These are phyloP conservation scores for Hibiscus trionum DNA, from an alignment of 345 rosid species.

Conservation along the genomic window DNA sequence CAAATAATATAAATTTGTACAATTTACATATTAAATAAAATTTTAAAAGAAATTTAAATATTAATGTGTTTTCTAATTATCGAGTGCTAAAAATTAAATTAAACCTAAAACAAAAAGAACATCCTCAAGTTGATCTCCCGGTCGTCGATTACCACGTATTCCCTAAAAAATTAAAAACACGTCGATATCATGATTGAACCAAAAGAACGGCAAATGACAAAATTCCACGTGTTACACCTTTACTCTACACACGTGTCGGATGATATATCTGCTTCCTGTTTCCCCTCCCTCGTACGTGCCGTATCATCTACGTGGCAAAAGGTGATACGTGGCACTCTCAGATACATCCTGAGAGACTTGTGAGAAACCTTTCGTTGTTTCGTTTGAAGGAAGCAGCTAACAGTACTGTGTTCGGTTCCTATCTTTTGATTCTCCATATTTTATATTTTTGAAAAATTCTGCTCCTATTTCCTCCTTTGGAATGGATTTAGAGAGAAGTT, in stretches of 20 bases:
- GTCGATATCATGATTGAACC: no score
- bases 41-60: no score
- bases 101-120: no score
- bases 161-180: no score
- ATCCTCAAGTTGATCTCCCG: no score
- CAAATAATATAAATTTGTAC: no score
- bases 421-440: not conserved
- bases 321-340: conserved; percentile 31
- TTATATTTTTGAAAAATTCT: not conserved
- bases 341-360: conserved; percentile 17
- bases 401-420: not conserved
- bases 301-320: conserved; percentile 18
- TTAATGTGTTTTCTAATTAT: no score
- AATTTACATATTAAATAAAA: no score
- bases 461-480: not conserved
- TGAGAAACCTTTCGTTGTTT: not conserved
- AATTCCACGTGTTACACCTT: not conserved
- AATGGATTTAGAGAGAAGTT: conserved; percentile 2
- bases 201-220: not conserved
- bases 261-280: not conserved
- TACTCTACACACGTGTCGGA: not conserved
- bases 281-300: conserved; percentile 8
- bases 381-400: not conserved
- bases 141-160: no score
- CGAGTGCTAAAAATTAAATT: no score